Evolutionary conservation across 768 basidiomycete genomes (phyloP), one percentile per base, ranked within the genome.

Genomic region (Phylloporus rhodoxanthus): DNA sequence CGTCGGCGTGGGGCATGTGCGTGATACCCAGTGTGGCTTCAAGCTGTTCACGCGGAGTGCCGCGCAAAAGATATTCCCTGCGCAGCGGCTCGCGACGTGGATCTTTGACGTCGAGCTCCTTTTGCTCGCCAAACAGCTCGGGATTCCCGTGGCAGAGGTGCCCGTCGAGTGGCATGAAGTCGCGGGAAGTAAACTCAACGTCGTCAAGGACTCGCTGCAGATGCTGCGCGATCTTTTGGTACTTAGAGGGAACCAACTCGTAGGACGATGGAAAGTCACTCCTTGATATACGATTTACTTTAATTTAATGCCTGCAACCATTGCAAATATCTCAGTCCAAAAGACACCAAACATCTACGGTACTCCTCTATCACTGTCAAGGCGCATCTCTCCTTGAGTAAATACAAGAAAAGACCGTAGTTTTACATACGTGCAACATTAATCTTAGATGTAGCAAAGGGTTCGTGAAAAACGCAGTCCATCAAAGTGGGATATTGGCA

Each of bases 21-120:
- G 89, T 21, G 93, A 96, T 71, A 97, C 94, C 15, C 94, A 96
- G 65, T 96, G 94, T 63, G 94, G 94, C 28, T 97, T 97, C 82
- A 97, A 97, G 70, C 79, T 97, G 23, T 94, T 95, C 70, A 84
- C 91, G 14, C 88, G 91, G 10, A 60, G 74, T 3, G 85, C 92
- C 0, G 92, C 92, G 8, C 80, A 76, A 45, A 78, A 79, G 51
- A 82, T 97, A 53, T 97, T 95, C 68, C 91, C 91, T 1, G 75
- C 76, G 2, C 85, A 95, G 61, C 93, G 90, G 60, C 84, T 95
- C 25, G 73, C 85, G 5, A 85, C 88, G 1, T 97, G 94, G 94
- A 93, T 95, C 65, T 97, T 97, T 60, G 94, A 97, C 68, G 93
- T 96, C 50, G 94, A 97, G 66, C 78, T 96, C 5, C 73, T 97